These are phyloP conservation scores for Punctularia strigosozonata DNA, from an alignment of 768 basidiomycete species.

Conservation along the genomic window DNA sequence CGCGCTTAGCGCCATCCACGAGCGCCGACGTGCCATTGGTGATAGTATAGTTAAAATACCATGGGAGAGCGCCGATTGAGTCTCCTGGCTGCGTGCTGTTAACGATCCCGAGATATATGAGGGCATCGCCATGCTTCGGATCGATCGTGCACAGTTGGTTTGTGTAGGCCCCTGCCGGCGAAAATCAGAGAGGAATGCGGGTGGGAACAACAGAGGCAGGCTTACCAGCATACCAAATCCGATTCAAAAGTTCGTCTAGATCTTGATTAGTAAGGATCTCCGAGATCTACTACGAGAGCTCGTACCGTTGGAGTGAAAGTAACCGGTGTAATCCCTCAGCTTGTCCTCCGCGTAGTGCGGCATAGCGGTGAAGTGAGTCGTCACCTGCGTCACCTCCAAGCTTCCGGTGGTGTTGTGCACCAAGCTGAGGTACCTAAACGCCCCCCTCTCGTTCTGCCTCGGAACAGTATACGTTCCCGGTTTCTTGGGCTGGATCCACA, in stretches of 20 bases:
- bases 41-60: conserved; percentile 4
- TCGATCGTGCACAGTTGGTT: background rate
- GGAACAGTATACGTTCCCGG: background rate
- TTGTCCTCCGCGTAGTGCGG: conserved; percentile 8
- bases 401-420: conserved; percentile 1
- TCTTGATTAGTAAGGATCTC: no score
- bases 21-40: conserved; percentile 7
- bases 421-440: conserved; percentile 11
- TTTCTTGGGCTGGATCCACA: background rate
- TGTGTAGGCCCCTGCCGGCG: conserved; percentile 2
- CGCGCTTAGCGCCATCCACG: conserved; percentile 13
- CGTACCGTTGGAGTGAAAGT: conserved; percentile 8
- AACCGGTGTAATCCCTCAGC: conserved; percentile 10
- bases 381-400: conserved; percentile 7
- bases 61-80: background rate
- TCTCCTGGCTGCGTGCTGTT: background rate
- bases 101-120: background rate
- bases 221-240: conserved; percentile 14
- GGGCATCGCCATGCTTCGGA: background rate
- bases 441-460: conserved; percentile 1
- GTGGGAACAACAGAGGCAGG: conserved; percentile 13
- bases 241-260: conserved; percentile 7
- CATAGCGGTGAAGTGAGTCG: conserved; percentile 6
- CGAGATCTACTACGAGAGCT: no score
- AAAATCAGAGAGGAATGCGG: conserved; percentile 3